Conservation (phyloP, 495 filamentous ascomycete genomes). For the Trichoderma parareesei region DNA sequence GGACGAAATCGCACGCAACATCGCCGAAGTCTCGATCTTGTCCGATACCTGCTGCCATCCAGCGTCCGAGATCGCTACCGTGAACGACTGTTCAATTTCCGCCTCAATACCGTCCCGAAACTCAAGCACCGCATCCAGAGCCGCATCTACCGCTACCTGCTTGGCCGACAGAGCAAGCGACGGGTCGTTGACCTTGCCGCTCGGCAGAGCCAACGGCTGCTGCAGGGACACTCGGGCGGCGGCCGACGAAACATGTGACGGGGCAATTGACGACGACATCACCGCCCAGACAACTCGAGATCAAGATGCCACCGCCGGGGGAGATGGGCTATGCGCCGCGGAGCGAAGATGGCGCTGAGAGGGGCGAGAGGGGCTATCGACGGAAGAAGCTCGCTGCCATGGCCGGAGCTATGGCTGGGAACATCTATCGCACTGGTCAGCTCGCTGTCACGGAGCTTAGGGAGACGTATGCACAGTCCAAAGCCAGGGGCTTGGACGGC, state of each 20-base stretch:
- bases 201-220: slow-evolving; percentile 36
- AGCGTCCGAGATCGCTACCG: slow-evolving; percentile 49
- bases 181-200: slow-evolving; percentile 45
- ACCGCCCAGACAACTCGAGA: neutral
- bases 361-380: slow-evolving; percentile 53
- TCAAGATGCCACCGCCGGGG: neutral
- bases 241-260: slow-evolving; percentile 6
- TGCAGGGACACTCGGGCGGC: slow-evolving; percentile 14
- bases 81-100: slow-evolving; percentile 55
- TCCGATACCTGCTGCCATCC: slow-evolving; percentile 52
- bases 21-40: slow-evolving; percentile 32
- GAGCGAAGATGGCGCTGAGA: slow-evolving; percentile 12
- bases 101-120: slow-evolving; percentile 62
- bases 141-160: slow-evolving; percentile 63
- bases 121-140: slow-evolving; percentile 63
- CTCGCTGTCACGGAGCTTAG: slow-evolving; percentile 86
- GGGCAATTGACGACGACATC: neutral
- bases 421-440: slow-evolving; percentile 56
- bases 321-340: slow-evolving; percentile 11
- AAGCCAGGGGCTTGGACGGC: slow-evolving; percentile 42
- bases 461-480: slow-evolving; percentile 77
- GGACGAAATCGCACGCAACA: slow-evolving; percentile 14
- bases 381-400: slow-evolving; percentile 66
- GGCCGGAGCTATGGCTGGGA: slow-evolving; percentile 26
- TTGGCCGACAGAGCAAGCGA: slow-evolving; percentile 52